A percentile compares a stretch with the other conserved stretches of the same genome.
Evolutionary conservation across 192 early-diverging fungal species (phyloP).

Genomic region (Coemansia sp.): DNA sequence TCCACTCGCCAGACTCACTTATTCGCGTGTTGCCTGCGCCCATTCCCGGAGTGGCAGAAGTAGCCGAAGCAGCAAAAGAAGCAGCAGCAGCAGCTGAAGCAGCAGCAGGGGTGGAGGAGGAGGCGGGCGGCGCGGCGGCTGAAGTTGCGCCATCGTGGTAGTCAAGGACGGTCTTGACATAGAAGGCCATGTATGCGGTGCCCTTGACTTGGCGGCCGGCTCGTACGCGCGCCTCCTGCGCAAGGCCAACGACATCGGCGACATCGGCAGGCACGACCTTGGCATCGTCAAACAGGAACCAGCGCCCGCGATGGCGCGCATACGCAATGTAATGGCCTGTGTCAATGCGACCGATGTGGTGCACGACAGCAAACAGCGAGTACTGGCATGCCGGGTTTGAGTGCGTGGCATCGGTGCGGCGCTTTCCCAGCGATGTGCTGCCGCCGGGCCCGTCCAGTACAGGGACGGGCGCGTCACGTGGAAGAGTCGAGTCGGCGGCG

Average conservation of each 20-base stretch:
- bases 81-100: background rate
- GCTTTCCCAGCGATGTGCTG: slow-evolving; percentile 29
- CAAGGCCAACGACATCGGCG: slow-evolving; percentile 66
- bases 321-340: slow-evolving; percentile 95
- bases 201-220: slow-evolving; percentile 43
- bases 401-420: slow-evolving; percentile 36
- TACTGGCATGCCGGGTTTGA: slow-evolving; percentile 74
- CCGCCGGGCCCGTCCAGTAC: slow-evolving; percentile 38
- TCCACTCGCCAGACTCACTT: slow-evolving; percentile 25
- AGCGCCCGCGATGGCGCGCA: slow-evolving; percentile 74
- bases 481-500: slow-evolving; percentile 5
- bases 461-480: slow-evolving; percentile 22
- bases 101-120: too few species aligned
- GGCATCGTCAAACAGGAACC: slow-evolving; percentile 91
- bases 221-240: slow-evolving; percentile 64
- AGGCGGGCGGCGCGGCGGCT: background rate
- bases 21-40: slow-evolving; percentile 28
- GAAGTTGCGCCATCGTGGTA: slow-evolving; percentile 51
- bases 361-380: slow-evolving; percentile 86
- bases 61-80: background rate
- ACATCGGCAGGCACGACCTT: slow-evolving; percentile 65
- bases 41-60: slow-evolving; percentile 11
- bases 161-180: slow-evolving; percentile 68
- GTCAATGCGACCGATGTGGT: slow-evolving; percentile 87
- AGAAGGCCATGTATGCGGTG: slow-evolving; percentile 82